These are phyloP conservation scores for Melaleuca alternifolia DNA, from an alignment of 345 rosid species.

Conservation along the genomic window DNA sequence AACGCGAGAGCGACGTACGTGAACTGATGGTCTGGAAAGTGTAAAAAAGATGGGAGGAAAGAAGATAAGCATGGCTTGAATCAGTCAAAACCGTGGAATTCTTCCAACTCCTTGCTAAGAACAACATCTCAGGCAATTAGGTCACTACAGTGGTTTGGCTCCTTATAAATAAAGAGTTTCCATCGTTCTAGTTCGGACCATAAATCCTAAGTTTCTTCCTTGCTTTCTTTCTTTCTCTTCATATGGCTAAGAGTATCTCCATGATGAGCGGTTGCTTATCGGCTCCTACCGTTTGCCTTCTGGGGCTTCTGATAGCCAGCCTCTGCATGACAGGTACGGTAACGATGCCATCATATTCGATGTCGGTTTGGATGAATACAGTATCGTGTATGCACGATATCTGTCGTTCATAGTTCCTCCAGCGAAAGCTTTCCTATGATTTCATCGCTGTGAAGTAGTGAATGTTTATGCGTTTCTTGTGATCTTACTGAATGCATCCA, in stretches of 20 bases:
- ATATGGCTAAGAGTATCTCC: background rate
- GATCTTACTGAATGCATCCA: background rate
- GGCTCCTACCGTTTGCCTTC: background rate
- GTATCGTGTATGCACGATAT: background rate
- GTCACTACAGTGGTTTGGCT: background rate
- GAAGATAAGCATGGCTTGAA: background rate
- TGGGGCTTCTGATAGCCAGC: conserved; percentile 7
- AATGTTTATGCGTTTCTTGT: background rate
- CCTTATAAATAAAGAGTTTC: background rate
- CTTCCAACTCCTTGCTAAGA: background rate
- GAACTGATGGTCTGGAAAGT: background rate
- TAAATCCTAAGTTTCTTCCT: background rate
- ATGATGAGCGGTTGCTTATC: background rate
- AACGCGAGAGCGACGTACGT: background rate
- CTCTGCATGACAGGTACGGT: conserved; percentile 5
- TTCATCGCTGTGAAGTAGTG: background rate
- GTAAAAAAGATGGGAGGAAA: background rate
- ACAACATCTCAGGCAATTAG: background rate
- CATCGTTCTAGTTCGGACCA: background rate
- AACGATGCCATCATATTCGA: background rate
- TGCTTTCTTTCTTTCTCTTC: background rate
- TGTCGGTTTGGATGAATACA: background rate
- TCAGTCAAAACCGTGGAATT: background rate
- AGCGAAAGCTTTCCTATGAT: background rate
- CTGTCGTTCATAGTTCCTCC: background rate